phyloP scores from a whole-genome alignment of 345 rosid genomes.

The Fremontodendron californicum region DNA sequence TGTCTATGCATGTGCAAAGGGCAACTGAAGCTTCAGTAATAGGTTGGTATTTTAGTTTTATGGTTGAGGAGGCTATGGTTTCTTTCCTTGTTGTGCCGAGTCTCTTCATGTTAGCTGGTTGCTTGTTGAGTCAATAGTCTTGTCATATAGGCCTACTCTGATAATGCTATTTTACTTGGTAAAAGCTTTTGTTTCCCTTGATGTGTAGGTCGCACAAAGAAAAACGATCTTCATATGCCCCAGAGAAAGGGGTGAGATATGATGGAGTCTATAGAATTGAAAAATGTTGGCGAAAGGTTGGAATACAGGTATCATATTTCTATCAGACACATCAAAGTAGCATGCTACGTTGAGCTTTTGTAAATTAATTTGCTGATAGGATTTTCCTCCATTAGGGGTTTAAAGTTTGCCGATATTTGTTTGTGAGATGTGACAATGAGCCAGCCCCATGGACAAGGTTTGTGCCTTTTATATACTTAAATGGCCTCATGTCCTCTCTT shows the following conservation, averaged over 20 bases:
- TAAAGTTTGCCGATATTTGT: conserved; percentile 55
- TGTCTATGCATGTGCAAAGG: not conserved
- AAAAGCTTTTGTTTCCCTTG: not conserved
- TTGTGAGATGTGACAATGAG: conserved; percentile 66
- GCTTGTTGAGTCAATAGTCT: not conserved
- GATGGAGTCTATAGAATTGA: conserved; percentile 71
- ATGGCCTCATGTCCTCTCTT: conserved; percentile 49
- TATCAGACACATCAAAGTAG: not conserved
- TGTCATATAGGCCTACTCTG: not conserved
- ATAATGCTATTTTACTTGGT: not conserved
- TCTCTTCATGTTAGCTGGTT: not conserved
- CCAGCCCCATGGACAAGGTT: conserved; percentile 74
- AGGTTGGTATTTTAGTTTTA: not conserved
- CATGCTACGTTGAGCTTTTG: not conserved
- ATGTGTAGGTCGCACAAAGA: conserved; percentile 53
- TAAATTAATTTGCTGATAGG: not conserved
- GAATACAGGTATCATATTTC: conserved; percentile 37
- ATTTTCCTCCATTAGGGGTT: conserved; percentile 33
- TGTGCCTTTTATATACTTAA: conserved; percentile 30
- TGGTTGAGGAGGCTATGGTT: not conserved
- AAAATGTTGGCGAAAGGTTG: conserved; percentile 65
- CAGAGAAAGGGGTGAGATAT: conserved; percentile 55
- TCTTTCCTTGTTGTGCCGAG: not conserved
- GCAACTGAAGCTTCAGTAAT: not conserved
- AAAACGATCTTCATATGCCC: conserved; percentile 60